Percentiles rank a stretch among this genome's conserved stretches.
phyloP scores from a whole-genome alignment of 1,284 basidiomycete species.

The Hypsizygus ulmarius region DNA sequence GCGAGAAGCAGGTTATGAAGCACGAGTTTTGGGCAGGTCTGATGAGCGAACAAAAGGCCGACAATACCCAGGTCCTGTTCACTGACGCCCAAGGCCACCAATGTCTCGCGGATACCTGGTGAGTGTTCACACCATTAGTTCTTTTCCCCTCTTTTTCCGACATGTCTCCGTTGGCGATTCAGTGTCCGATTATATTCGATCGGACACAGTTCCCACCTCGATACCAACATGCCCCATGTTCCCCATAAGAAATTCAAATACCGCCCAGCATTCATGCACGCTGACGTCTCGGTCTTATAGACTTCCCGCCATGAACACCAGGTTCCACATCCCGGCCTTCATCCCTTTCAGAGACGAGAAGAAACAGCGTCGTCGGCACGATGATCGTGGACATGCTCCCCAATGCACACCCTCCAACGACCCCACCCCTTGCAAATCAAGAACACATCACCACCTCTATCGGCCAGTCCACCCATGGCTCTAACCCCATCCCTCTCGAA shows the following conservation, averaged over 20 bases:
- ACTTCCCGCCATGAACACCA: not conserved
- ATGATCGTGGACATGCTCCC: slow-evolving; percentile 22
- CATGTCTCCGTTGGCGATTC: not conserved
- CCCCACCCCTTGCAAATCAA: not conserved
- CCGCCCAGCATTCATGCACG: slow-evolving; percentile 1
- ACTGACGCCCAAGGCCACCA: not conserved
- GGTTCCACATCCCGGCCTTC: not conserved
- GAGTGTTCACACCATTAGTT: not conserved
- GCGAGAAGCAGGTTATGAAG: not conserved
- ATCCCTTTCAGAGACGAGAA: not conserved
- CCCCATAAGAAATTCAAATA: slow-evolving; percentile 2
- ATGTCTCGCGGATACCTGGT: slow-evolving; percentile 6
- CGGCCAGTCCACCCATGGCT: not conserved
- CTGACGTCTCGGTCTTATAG: not conserved
- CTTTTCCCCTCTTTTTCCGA: not conserved
- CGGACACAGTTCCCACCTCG: not conserved
- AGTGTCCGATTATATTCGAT: not conserved
- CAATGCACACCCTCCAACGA: slow-evolving; percentile 9
- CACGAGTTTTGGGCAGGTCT: not conserved
- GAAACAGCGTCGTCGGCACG: slow-evolving; percentile 14
- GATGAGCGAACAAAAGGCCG: not conserved
- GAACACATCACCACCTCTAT: not conserved
- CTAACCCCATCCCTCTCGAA: slow-evolving; percentile 2
- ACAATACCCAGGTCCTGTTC: too few relatives aligned
- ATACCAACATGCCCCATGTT: not conserved